A percentile compares a stretch with the other conserved stretches of the same genome.
phyloP scores from a whole-genome alignment of 768 basidiomycete species.

The Lactarius evosmus region DNA sequence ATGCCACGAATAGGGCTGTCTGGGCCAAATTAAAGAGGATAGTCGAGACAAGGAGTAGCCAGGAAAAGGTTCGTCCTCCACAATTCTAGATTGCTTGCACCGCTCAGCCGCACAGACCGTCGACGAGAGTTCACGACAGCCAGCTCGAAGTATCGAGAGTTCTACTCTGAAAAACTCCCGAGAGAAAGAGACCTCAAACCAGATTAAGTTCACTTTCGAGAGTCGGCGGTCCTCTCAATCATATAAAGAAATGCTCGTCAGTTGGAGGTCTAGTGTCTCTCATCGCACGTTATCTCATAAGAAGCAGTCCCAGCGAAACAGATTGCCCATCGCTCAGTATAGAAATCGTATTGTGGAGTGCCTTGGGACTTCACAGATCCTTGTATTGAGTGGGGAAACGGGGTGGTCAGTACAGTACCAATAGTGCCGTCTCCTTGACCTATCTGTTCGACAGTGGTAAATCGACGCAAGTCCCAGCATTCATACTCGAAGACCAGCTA shows the following conservation, averaged over 20 bases:
- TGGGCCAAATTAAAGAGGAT: slow-evolving; percentile 71
- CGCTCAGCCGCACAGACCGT: slow-evolving; percentile 17
- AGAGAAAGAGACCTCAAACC: slow-evolving; percentile 38
- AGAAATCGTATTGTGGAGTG: slow-evolving; percentile 66
- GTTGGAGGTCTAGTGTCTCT: slow-evolving; percentile 32
- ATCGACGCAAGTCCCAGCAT: slow-evolving; percentile 93
- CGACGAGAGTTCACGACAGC: slow-evolving; percentile 4
- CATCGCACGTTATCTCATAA: slow-evolving; percentile 10
- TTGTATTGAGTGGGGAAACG: slow-evolving; percentile 84
- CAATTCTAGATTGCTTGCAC: background rate
- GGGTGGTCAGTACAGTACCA: slow-evolving; percentile 50
- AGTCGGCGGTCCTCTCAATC: slow-evolving; percentile 56
- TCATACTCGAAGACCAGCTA: slow-evolving; percentile 88
- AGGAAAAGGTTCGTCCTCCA: slow-evolving; percentile 41
- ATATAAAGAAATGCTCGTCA: slow-evolving; percentile 88
- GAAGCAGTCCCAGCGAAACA: slow-evolving; percentile 64
- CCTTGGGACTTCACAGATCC: slow-evolving; percentile 72
- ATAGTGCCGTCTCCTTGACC: slow-evolving; percentile 14
- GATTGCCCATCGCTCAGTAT: slow-evolving; percentile 83
- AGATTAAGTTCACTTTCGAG: slow-evolving; percentile 56
- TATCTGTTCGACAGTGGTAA: slow-evolving; percentile 63
- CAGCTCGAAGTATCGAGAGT: background rate
- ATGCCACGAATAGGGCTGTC: slow-evolving; percentile 57
- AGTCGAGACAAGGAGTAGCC: slow-evolving; percentile 56
- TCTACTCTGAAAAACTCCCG: slow-evolving; percentile 5